phyloP scores from a whole-genome alignment of 371 early-diverging fungal species.

The Mucor velutinosus region DNA sequence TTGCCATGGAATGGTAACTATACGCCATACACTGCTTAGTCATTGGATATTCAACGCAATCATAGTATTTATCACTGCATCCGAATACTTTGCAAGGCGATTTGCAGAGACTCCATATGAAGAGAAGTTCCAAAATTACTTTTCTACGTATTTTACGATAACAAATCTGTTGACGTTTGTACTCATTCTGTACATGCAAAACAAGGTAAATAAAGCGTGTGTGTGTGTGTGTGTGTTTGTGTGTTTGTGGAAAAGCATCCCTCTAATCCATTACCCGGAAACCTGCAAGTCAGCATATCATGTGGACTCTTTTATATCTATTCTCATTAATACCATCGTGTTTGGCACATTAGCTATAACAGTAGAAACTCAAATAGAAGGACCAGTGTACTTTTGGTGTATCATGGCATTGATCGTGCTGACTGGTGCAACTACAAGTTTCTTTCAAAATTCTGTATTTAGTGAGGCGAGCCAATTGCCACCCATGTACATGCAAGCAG shows the following conservation, averaged over 20 bases:
- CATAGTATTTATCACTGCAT: constrained; percentile 76
- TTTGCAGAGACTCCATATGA: constrained; percentile 64
- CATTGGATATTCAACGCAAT: background rate
- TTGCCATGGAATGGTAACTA: constrained; percentile 82
- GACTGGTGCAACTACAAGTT: constrained; percentile 66
- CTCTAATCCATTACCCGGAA: background rate
- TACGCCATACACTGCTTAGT: background rate
- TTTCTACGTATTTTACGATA: constrained; percentile 67
- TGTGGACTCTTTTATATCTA: constrained; percentile 30
- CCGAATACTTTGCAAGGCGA: constrained; percentile 68
- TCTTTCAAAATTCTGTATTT: constrained; percentile 73
- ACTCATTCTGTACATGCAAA: constrained; percentile 64
- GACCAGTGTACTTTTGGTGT: constrained; percentile 61
- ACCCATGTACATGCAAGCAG: constrained; percentile 70
- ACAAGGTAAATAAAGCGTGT: constrained; percentile 43
- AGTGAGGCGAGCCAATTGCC: constrained; percentile 77
- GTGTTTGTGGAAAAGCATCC: background rate
- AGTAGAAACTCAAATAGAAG: constrained; percentile 30
- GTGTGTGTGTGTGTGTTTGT: background rate
- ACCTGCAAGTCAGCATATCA: constrained; percentile 20
- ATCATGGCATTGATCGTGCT: constrained; percentile 58
- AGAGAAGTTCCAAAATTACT: constrained; percentile 77
- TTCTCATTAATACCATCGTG: constrained; percentile 34
- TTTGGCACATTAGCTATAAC: constrained; percentile 41
- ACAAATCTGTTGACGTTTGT: constrained; percentile 61